A percentile compares a stretch with the other conserved stretches of the same genome.
Evolutionary conservation across 331 rosid species (phyloP).

Genomic region (Rosa hybrid): DNA sequence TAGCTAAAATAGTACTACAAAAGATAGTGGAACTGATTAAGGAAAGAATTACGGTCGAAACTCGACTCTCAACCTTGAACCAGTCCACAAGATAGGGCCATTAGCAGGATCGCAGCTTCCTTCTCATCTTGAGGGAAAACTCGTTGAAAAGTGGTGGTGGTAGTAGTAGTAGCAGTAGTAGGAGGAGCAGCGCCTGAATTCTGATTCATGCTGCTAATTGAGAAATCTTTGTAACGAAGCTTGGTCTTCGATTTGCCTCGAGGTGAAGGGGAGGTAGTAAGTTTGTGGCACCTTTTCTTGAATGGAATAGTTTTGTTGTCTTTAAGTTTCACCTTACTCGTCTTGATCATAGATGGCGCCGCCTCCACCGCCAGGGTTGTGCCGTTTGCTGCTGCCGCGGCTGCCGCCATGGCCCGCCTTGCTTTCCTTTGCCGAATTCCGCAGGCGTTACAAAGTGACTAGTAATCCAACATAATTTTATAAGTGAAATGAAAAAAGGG

Average conservation of each 20-base stretch:
- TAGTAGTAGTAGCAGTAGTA: background rate
- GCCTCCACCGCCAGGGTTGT: slow-evolving; percentile 24
- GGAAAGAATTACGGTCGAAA: background rate
- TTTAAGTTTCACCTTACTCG: slow-evolving; percentile 38
- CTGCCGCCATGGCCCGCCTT: slow-evolving; percentile 71
- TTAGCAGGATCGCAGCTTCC: slow-evolving; percentile 87
- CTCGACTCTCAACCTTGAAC: slow-evolving; percentile 59
- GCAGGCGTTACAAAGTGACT: slow-evolving; percentile 95
- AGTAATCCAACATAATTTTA: slow-evolving; percentile 15
- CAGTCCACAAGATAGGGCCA: slow-evolving; percentile 88
- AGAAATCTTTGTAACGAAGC: slow-evolving; percentile 59
- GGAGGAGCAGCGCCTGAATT: slow-evolving; percentile 16
- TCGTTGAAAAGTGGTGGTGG: slow-evolving; percentile 46
- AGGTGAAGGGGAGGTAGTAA: slow-evolving; percentile 13
- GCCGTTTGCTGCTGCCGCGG: slow-evolving; percentile 59
- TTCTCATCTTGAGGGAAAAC: slow-evolving; percentile 90
- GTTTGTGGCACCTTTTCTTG: slow-evolving; percentile 58
- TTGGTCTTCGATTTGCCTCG: slow-evolving; percentile 36
- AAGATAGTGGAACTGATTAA: background rate
- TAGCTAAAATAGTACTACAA: slow-evolving; percentile 21
- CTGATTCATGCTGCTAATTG: slow-evolving; percentile 41
- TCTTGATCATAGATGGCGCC: slow-evolving; percentile 28
- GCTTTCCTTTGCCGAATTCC: slow-evolving; percentile 97
- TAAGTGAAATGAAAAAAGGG: background rate
- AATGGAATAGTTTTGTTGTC: slow-evolving; percentile 42